A percentile compares a stretch with the other conserved stretches of the same genome.
phyloP scores from a whole-genome alignment of 768 basidiomycete species.

The Ramaria sp. region DNA sequence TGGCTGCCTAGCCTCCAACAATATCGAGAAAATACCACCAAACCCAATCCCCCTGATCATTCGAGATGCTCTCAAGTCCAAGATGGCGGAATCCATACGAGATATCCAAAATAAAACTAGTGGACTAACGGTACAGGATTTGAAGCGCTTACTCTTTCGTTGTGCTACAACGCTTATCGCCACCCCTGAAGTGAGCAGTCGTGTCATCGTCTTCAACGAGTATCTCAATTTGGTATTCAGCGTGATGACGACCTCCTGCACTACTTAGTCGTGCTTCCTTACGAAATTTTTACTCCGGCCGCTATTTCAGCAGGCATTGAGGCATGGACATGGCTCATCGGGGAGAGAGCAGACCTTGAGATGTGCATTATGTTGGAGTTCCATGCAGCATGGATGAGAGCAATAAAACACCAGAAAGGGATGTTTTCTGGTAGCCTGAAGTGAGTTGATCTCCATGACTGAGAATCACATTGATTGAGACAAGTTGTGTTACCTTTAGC shows the following conservation, averaged over 20 bases:
- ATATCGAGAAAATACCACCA: slow-evolving; percentile 53
- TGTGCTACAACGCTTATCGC: slow-evolving; percentile 77
- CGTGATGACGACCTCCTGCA: slow-evolving; percentile 79
- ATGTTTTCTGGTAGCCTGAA: slow-evolving; percentile 75
- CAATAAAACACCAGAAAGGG: slow-evolving; percentile 68
- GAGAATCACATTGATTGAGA: background rate
- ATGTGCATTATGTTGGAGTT: slow-evolving; percentile 80
- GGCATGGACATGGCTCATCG: slow-evolving; percentile 93
- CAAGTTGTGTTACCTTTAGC: slow-evolving; percentile 30
- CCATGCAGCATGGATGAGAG: slow-evolving; percentile 76
- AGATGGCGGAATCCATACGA: slow-evolving; percentile 54
- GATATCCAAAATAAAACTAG: slow-evolving; percentile 66
- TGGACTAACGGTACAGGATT: slow-evolving; percentile 66
- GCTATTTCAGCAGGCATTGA: slow-evolving; percentile 84
- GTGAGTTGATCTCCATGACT: slow-evolving; percentile 35
- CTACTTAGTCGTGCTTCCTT: slow-evolving; percentile 79
- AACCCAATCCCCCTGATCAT: slow-evolving; percentile 48
- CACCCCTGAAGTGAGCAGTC: slow-evolving; percentile 40
- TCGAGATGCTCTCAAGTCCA: slow-evolving; percentile 52
- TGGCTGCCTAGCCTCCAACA: slow-evolving; percentile 22
- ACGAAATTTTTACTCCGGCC: slow-evolving; percentile 80
- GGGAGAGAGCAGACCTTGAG: slow-evolving; percentile 74
- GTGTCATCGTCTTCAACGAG: background rate
- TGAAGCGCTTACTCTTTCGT: slow-evolving; percentile 78
- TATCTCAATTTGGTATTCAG: slow-evolving; percentile 26